These are phyloP conservation scores for Pulveroboletus sp. DNA, from an alignment of 768 basidiomycete genomes.

Conservation along the genomic window DNA sequence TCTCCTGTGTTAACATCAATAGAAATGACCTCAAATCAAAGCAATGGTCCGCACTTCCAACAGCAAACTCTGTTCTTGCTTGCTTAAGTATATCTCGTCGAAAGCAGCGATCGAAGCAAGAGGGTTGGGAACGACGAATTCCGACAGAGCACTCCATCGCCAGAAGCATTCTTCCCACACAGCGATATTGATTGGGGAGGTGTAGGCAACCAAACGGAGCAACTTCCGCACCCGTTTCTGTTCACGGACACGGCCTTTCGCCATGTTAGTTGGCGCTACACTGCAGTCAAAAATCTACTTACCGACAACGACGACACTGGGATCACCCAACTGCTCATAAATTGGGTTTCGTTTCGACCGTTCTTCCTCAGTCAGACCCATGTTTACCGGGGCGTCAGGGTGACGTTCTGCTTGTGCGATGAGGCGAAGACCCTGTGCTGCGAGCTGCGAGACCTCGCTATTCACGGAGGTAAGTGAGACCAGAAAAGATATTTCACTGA, in stretches of 20 bases:
- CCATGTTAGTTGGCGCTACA: conserved; percentile 3
- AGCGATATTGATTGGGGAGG: conserved; percentile 64
- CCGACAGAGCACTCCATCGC: conserved; percentile 65
- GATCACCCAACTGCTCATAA: conserved; percentile 78
- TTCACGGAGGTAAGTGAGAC: conserved; percentile 69
- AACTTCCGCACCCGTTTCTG: conserved; percentile 78
- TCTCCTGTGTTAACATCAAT: conserved; percentile 46
- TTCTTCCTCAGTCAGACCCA: conserved; percentile 54
- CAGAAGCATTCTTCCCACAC: conserved; percentile 83
- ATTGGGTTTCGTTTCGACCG: conserved; percentile 65
- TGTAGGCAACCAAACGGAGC: conserved; percentile 57
- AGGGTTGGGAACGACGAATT: conserved; percentile 46
- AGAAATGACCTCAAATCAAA: neutral
- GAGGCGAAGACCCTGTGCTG: conserved; percentile 64
- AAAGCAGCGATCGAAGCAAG: conserved; percentile 33
- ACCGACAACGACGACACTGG: conserved; percentile 67
- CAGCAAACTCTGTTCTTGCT: conserved; percentile 36
- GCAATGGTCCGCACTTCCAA: conserved; percentile 32
- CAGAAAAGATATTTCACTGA: conserved; percentile 71
- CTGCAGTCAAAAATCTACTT: conserved; percentile 21
- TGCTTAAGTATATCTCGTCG: conserved; percentile 33
- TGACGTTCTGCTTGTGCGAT: conserved; percentile 65
- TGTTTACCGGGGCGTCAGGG: conserved; percentile 50
- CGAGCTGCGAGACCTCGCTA: conserved; percentile 59
- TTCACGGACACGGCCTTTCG: conserved; percentile 65